Conservation (phyloP, 352 stramenopile species). For the Pythium insidiosum region DNA sequence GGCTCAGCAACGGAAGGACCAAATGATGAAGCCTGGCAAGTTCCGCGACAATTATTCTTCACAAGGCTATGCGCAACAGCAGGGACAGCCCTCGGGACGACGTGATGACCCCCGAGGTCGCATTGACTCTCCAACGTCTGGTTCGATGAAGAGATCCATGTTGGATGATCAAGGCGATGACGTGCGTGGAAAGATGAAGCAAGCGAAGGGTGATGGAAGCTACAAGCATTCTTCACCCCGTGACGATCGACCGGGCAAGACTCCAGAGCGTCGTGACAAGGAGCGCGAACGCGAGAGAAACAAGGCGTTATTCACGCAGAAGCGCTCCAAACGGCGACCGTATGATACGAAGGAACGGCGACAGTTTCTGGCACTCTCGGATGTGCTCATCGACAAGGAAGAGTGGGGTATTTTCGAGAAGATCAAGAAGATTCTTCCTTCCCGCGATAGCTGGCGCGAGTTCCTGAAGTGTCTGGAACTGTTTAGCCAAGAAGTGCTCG, state of each 20-base stretch:
- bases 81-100: slow-evolving; percentile 4
- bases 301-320: slow-evolving; percentile 61
- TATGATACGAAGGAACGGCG: slow-evolving; percentile 76
- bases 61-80: slow-evolving; percentile 12
- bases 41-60: slow-evolving; percentile 7
- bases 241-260: slow-evolving; percentile 50
- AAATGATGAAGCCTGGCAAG: slow-evolving; percentile 42
- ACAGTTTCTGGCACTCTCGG: slow-evolving; percentile 58
- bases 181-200: slow-evolving; percentile 25
- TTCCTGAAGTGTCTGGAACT: slow-evolving; percentile 99
- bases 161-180: slow-evolving; percentile 35
- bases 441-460: slow-evolving; percentile 93
- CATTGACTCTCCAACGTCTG: slow-evolving; percentile 44
- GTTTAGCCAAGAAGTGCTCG: slow-evolving; percentile 96
- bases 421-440: slow-evolving; percentile 90
- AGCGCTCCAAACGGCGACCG: slow-evolving; percentile 52
- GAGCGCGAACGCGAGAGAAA: slow-evolving; percentile 73
- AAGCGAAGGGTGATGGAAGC: slow-evolving; percentile 10
- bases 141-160: slow-evolving; percentile 39
- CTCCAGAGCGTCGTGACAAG: slow-evolving; percentile 66
- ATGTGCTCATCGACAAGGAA: slow-evolving; percentile 79
- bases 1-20: slow-evolving; percentile 85
- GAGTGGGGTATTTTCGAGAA: slow-evolving; percentile 93
- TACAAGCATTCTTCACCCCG: slow-evolving; percentile 43
- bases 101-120: slow-evolving; percentile 31